Conservation (phyloP, 257 asterid genomes). For the Nicotiana noctiflora region DNA sequence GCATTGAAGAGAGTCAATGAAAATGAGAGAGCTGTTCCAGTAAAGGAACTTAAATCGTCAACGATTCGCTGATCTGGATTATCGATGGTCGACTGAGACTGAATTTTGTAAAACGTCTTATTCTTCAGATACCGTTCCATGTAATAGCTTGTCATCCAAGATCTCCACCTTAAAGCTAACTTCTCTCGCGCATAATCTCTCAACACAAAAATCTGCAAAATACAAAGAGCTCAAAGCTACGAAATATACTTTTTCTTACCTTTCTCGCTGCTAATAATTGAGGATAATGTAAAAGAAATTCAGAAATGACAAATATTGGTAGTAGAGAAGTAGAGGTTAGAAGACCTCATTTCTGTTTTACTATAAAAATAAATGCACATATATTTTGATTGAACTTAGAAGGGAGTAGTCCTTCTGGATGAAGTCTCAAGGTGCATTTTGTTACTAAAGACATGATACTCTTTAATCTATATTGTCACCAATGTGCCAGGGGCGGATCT, state of each 20-base stretch:
- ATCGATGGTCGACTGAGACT: constrained; percentile 78
- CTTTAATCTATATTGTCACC: neutral
- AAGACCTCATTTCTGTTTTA: neutral
- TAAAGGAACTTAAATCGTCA: constrained; percentile 86
- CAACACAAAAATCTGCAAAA: constrained; percentile 69
- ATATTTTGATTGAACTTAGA: neutral
- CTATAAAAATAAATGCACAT: neutral
- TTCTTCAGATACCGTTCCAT: constrained; percentile 86
- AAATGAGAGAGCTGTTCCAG: constrained; percentile 85
- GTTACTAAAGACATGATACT: neutral
- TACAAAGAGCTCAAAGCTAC: neutral
- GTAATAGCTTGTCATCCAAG: constrained; percentile 89
- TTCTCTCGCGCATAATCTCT: constrained; percentile 90
- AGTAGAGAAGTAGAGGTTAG: neutral
- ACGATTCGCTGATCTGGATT: constrained; percentile 97
- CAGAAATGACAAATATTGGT: neutral
- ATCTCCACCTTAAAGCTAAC: constrained; percentile 90
- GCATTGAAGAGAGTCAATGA: constrained; percentile 80
- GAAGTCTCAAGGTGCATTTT: neutral
- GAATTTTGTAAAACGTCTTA: constrained; percentile 70
- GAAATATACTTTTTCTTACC: neutral
- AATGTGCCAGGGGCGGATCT: too few relatives aligned
- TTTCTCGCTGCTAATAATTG: neutral
- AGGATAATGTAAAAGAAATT: neutral
- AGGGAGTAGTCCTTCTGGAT: neutral